Conservation (phyloP, 78 protist species). For the Diacronema lutheri region DNA sequence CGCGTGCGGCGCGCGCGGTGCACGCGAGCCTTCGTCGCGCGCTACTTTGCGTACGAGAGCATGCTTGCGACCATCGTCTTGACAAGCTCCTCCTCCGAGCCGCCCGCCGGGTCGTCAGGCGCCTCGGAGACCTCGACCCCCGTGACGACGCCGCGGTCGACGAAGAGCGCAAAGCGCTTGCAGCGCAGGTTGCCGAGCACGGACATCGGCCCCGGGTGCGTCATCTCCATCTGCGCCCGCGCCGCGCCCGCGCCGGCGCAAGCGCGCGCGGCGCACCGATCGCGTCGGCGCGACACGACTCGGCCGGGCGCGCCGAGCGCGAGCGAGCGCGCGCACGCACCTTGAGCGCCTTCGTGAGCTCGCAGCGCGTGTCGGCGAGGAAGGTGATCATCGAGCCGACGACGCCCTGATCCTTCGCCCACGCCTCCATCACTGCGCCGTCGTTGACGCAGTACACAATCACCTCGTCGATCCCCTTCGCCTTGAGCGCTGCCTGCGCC, state of each 20-base stretch:
- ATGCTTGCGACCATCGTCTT: too few species aligned
- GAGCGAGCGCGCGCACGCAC: too few species aligned
- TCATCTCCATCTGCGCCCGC: too few species aligned
- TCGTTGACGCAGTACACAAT: slow-evolving; percentile 11
- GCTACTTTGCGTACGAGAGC: too few species aligned
- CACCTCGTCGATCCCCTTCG: neutral
- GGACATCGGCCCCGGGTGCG: neutral
- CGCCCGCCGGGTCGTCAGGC: slow-evolving; percentile 7
- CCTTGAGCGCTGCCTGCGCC: neutral
- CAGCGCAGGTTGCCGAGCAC: neutral
- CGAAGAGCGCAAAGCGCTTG: slow-evolving; percentile 18
- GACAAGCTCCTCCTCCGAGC: too few species aligned
- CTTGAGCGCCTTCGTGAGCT: neutral
- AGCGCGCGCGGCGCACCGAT: too few species aligned
- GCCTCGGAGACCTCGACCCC: neutral
- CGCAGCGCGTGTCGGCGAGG: neutral
- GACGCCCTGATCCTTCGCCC: slow-evolving; percentile 10
- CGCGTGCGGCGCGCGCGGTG: too few species aligned
- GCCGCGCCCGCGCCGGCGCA: too few species aligned
- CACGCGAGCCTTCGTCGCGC: too few species aligned
- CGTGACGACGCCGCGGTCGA: neutral
- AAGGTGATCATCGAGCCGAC: neutral
- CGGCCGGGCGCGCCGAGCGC: too few species aligned
- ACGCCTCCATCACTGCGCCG: neutral
- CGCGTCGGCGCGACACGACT: too few species aligned